Percentiles rank a stretch among this genome's conserved stretches.
Evolutionary conservation across 2,329 filamentous ascomycete species (phyloP).

Genomic region (Xylariomycetidae sp.): DNA sequence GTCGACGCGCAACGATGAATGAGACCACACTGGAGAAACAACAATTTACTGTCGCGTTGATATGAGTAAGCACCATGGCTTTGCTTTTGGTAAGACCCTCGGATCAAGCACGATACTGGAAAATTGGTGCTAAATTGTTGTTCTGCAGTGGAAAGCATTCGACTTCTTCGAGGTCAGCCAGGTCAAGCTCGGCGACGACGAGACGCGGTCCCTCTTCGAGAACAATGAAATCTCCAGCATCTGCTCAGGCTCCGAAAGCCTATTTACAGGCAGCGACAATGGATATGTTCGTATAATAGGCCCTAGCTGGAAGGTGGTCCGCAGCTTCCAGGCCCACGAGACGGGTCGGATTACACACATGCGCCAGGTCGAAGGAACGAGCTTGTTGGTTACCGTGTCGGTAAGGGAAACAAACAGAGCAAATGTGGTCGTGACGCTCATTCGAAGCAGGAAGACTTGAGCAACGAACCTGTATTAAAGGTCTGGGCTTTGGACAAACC

Average conservation of each 20-base stretch:
- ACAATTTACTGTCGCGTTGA: too few relatives aligned
- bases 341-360: constrained; percentile 79
- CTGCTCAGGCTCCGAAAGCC: constrained; percentile 79
- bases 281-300: constrained; percentile 86
- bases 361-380: constrained; percentile 84
- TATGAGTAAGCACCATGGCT: constrained; percentile 23
- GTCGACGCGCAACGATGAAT: too few relatives aligned
- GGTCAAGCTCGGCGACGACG: constrained; percentile 74
- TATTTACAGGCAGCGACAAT: constrained; percentile 84
- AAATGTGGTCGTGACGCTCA: background rate
- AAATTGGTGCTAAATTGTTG: background rate
- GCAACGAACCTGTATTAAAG: constrained; percentile 82
- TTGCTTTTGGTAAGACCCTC: constrained; percentile 26
- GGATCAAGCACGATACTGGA: background rate
- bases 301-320: constrained; percentile 78
- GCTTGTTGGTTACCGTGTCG: constrained; percentile 77
- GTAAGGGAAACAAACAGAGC: constrained; percentile 31
- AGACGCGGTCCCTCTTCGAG: constrained; percentile 74
- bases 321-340: constrained; percentile 84
- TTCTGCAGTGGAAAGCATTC: constrained; percentile 88
- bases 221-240: constrained; percentile 79
- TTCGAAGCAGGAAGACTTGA: constrained; percentile 70
- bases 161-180: constrained; percentile 97
- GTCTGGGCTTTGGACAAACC: constrained; percentile 96
- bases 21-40: too few relatives aligned